Evolutionary conservation across 306 rosid genomes (phyloP).

Genomic region (Malus fusca): DNA sequence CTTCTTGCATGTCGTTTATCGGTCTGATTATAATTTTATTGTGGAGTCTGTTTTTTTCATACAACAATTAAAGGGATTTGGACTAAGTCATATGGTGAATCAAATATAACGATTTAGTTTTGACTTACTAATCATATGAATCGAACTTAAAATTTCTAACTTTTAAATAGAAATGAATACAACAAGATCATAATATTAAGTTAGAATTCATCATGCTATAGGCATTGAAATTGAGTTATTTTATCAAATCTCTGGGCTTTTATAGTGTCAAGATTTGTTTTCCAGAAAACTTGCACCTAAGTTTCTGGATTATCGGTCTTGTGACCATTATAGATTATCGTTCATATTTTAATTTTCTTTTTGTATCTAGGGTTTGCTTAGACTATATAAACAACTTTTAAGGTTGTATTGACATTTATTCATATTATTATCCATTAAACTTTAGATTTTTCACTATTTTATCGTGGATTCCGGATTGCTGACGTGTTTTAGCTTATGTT

Average conservation of each 20-base stretch:
- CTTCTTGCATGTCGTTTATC: not conserved
- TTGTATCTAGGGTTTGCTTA: not conserved
- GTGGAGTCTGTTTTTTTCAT: not conserved
- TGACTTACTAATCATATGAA: too few species aligned
- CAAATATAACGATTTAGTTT: too few species aligned
- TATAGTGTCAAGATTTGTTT: not conserved
- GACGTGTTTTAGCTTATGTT: too few species aligned
- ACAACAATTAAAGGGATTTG: not conserved
- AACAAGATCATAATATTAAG: too few species aligned
- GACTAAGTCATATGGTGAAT: not conserved
- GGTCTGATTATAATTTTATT: not conserved
- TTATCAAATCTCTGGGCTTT: too few species aligned
- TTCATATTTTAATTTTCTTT: not conserved
- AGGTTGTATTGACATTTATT: not conserved
- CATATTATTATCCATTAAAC: not conserved
- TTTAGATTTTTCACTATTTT: too few species aligned
- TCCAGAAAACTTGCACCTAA: not conserved
- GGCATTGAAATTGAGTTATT: not conserved
- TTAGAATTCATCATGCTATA: too few species aligned
- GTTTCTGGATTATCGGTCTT: not conserved
- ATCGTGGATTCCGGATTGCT: too few species aligned
- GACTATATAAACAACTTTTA: too few species aligned
- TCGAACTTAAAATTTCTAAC: too few species aligned
- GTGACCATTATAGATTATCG: not conserved
- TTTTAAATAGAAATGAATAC: too few species aligned